A percentile compares a stretch with the other conserved stretches of the same genome.
phyloP scores from a whole-genome alignment of 495 filamentous ascomycete species.

The Hypoxylon perforatum region DNA sequence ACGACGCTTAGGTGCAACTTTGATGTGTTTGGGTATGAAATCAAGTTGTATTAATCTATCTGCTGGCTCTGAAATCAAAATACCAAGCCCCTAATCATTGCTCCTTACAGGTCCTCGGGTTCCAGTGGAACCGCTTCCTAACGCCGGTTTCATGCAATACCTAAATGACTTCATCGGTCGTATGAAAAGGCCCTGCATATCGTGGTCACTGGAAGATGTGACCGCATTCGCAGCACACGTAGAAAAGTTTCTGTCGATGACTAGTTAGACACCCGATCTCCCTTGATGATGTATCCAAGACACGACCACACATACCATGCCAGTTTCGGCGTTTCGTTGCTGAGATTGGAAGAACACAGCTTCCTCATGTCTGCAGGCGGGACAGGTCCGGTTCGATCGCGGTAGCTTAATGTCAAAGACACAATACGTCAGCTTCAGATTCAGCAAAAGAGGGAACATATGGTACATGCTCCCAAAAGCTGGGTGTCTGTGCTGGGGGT shows the following conservation, averaged over 20 bases:
- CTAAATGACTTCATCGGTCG: conserved; percentile 25
- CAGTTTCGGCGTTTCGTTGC: conserved; percentile 93
- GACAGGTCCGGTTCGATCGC: conserved; percentile 82
- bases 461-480: conserved; percentile 26
- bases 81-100: neutral
- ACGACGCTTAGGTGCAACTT: conserved; percentile 7
- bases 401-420: conserved; percentile 73
- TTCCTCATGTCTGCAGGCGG: conserved; percentile 83
- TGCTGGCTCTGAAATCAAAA: conserved; percentile 6
- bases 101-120: conserved; percentile 2
- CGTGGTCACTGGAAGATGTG: conserved; percentile 75
- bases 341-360: conserved; percentile 99
- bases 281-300: neutral
- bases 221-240: conserved; percentile 92
- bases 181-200: conserved; percentile 33
- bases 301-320: conserved; percentile 78
- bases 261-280: conserved; percentile 42
- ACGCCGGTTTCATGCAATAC: conserved; percentile 43
- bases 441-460: conserved; percentile 33
- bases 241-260: conserved; percentile 86
- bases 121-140: conserved; percentile 18
- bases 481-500: conserved; percentile 21
- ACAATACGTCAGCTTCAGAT: conserved; percentile 62
- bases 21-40: neutral
- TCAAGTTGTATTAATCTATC: conserved; percentile 12